Percentiles rank a stretch among this genome's conserved stretches.
These are phyloP conservation scores for Candida krabiensis DNA, from an alignment of 805 yeast species.

Conservation along the genomic window DNA sequence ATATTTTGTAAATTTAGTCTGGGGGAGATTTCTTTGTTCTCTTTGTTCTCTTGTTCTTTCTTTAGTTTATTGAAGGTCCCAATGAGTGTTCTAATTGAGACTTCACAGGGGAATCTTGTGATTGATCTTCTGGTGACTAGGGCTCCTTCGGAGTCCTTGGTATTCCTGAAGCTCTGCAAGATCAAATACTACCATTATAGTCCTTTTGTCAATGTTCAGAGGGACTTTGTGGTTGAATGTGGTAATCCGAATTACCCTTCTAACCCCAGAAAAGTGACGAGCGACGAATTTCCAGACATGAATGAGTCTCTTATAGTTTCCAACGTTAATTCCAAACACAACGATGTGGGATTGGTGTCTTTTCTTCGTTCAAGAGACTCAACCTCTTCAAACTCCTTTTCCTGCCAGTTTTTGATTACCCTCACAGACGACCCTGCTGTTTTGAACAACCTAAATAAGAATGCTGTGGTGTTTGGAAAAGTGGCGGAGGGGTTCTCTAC, in stretches of 20 bases:
- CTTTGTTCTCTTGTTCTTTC: too few species aligned
- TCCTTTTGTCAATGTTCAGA: conserved; percentile 46
- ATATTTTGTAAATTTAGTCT: too few species aligned
- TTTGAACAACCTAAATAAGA: conserved; percentile 24
- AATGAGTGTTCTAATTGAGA: conserved; percentile 43
- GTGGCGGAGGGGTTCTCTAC: conserved; percentile 51
- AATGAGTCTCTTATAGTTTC: conserved; percentile 8
- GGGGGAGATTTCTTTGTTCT: too few species aligned
- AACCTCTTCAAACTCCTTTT: conserved; percentile 19
- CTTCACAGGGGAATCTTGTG: conserved; percentile 47
- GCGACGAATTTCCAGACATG: background rate
- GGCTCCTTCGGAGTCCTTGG: conserved; percentile 40
- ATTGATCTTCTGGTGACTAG: conserved; percentile 42
- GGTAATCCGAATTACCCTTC: conserved; percentile 52
- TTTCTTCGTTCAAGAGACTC: conserved; percentile 11
- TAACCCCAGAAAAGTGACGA: conserved; percentile 1
- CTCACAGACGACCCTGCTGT: conserved; percentile 29
- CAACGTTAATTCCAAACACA: conserved; percentile 25
- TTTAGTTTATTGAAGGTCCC: too few species aligned
- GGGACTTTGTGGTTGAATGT: conserved; percentile 39
- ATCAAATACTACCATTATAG: conserved; percentile 50
- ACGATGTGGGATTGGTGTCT: conserved; percentile 36
- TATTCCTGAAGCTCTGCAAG: conserved; percentile 56
- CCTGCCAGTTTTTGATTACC: conserved; percentile 40
- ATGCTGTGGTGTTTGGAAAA: conserved; percentile 44